Evolutionary conservation across 192 early-diverging fungal genomes (phyloP), one percentile per base, ranked within the genome.

Genomic region (Cladochytrium replicatum): DNA sequence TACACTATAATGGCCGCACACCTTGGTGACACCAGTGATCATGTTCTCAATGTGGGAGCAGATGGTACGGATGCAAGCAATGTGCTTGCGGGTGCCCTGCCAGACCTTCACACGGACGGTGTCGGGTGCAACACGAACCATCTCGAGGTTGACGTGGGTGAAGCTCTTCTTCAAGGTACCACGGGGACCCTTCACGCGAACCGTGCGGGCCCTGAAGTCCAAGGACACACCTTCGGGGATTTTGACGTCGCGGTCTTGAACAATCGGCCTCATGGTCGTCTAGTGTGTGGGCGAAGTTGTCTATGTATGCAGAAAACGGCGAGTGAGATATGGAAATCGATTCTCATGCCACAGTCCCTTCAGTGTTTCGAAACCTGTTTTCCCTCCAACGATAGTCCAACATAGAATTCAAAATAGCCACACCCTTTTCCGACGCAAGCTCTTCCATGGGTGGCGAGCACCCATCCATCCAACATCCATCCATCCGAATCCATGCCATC

Each of bases 11-110:
- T 22, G 50, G 6, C 3, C 15, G 30, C 48, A 8, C n/a, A 74
- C 72, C 79, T 93, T 89, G 72, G 94, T 98, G 47, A 95, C 91
- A 69, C 92, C 92, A 47, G 71, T 87, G 78, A 95, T 94, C 84
- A 98, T 83, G 85, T 98, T 98, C 71, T 82, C 68, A 61, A 95
- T 90, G 76, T 88, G 83, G 60, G 89, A 89, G 68, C 85, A 81
- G 52, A 98, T 84, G 48, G 94, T 98, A 57, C 92, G 89, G 75
- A 98, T 90, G 80, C 91, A 93, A 50, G 92, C 92, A 66, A 91
- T 71, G 80, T 98, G 92, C 87, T 98, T 95, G 66, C 91, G 88
- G 63, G 70, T 76, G 50, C 92, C 95, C 73, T 92, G 87, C 85
- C 86, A 93, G 34, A 98, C 90, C 45, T 87, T 73, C 47, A 98